Evolutionary conservation across 352 stramenopile genomes (phyloP).

Genomic region (Pythium rishiriense): DNA sequence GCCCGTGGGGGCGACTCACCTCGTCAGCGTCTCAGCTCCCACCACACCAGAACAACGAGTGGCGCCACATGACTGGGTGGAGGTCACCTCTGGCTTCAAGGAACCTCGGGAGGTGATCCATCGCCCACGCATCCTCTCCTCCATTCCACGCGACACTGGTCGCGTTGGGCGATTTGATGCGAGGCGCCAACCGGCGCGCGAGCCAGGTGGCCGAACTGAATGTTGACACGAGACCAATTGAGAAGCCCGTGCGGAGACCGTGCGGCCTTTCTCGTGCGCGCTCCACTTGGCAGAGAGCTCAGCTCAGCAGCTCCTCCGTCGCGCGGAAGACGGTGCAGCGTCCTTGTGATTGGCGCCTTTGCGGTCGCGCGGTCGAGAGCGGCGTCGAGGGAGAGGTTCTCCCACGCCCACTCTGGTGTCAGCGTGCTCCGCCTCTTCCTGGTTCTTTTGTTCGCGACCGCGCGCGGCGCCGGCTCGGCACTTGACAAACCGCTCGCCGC

Average conservation of each 20-base stretch:
- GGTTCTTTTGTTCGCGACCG: neutral
- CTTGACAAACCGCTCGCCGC: neutral
- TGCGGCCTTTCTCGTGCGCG: slow-evolving; percentile 5
- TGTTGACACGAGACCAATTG: neutral
- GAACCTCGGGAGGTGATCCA: neutral
- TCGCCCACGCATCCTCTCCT: neutral
- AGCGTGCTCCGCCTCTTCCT: slow-evolving; percentile 13
- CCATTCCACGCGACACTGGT: neutral
- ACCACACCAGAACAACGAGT: too few species aligned
- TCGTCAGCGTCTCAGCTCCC: too few species aligned
- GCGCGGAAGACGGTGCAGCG: neutral
- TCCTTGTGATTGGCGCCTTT: neutral
- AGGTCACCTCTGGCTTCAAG: slow-evolving; percentile 4
- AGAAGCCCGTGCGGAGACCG: neutral
- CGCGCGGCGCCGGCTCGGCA: neutral
- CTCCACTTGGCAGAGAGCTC: slow-evolving; percentile 25
- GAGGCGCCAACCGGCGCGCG: too few species aligned
- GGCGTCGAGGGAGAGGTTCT: neutral
- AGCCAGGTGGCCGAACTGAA: slow-evolving; percentile 13
- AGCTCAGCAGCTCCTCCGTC: slow-evolving; percentile 11
- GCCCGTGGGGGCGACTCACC: too few species aligned
- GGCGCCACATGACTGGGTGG: slow-evolving; percentile 3
- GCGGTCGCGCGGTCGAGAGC: slow-evolving; percentile 1
- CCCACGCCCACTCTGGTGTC: neutral
- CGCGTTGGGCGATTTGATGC: neutral